Conservation (phyloP, 2,329 filamentous ascomycete genomes). For the Arthrobotrys pseudoclavata region DNA sequence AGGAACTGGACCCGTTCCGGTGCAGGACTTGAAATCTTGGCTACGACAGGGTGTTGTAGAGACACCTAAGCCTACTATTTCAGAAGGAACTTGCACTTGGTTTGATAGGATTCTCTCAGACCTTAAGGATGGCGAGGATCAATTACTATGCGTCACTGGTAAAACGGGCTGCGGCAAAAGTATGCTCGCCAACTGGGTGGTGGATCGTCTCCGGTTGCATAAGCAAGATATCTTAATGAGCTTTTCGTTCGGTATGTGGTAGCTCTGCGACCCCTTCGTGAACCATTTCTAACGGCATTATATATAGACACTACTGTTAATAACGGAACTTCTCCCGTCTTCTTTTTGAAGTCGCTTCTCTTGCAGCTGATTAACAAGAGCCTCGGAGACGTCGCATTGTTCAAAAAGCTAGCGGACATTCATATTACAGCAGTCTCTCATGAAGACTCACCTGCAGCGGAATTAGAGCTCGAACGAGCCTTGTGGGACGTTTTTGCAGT, state of each 20-base stretch:
- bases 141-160: slow-evolving; percentile 34
- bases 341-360: slow-evolving; percentile 40
- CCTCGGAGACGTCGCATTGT: slow-evolving; percentile 39
- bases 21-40: slow-evolving; percentile 48
- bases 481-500: slow-evolving; percentile 51
- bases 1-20: slow-evolving; percentile 37
- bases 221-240: slow-evolving; percentile 45
- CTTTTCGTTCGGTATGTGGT: slow-evolving; percentile 39
- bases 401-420: slow-evolving; percentile 47
- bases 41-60: slow-evolving; percentile 35
- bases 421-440: slow-evolving; percentile 29
- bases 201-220: slow-evolving; percentile 39
- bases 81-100: slow-evolving; percentile 53
- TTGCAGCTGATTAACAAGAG: slow-evolving; percentile 44
- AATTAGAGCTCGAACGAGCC: slow-evolving; percentile 22
- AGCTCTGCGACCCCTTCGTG: not conserved
- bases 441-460: not conserved
- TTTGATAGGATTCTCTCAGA: slow-evolving; percentile 48
- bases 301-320: slow-evolving; percentile 9
- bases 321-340: slow-evolving; percentile 28
- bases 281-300: not conserved
- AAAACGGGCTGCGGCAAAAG: slow-evolving; percentile 44
- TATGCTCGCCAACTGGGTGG: slow-evolving; percentile 50
- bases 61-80: slow-evolving; percentile 39
- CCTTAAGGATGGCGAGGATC: slow-evolving; percentile 51